phyloP scores from a whole-genome alignment of 2,329 filamentous ascomycete species.

The Rhytidhysteron rufulum region DNA sequence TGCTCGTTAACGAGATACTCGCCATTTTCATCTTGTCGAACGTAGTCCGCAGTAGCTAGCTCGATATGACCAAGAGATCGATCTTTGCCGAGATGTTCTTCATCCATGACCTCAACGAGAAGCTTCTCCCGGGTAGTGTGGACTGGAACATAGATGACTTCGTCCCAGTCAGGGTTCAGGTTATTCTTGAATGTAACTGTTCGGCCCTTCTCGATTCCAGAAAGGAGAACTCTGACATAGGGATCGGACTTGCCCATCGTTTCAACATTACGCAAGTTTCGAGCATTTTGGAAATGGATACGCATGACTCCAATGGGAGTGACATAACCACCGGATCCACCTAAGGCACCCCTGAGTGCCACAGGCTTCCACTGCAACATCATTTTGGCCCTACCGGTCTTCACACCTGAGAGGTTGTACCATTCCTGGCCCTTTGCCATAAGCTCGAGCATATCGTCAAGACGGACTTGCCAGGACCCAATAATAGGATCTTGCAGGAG shows the following conservation, averaged over 20 bases:
- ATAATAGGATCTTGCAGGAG: constrained; percentile 77
- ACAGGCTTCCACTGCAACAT: constrained; percentile 94
- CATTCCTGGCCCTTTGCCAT: constrained; percentile 93
- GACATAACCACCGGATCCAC: constrained; percentile 81
- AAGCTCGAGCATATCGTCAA: constrained; percentile 87
- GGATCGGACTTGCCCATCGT: constrained; percentile 96
- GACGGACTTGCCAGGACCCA: constrained; percentile 90
- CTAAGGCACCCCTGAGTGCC: constrained; percentile 71
- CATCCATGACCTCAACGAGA: constrained; percentile 91
- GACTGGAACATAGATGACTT: constrained; percentile 89
- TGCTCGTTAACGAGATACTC: constrained; percentile 76
- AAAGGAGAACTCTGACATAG: constrained; percentile 83
- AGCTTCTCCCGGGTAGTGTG: constrained; percentile 81
- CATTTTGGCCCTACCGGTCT: constrained; percentile 84
- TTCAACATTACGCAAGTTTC: constrained; percentile 84
- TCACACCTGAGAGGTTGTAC: constrained; percentile 81
- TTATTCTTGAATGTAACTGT: constrained; percentile 97
- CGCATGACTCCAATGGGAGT: constrained; percentile 94
- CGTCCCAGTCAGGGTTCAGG: constrained; percentile 91
- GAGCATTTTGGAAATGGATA: constrained; percentile 82
- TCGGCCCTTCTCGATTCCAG: constrained; percentile 82
- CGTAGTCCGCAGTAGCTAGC: constrained; percentile 71
- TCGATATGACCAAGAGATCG: constrained; percentile 81
- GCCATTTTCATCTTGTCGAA: constrained; percentile 71
- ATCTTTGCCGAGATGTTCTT: constrained; percentile 88